Evolutionary conservation across 176 grass and related monocot genomes (phyloP).

Genomic region (Oryza meridionalis): DNA sequence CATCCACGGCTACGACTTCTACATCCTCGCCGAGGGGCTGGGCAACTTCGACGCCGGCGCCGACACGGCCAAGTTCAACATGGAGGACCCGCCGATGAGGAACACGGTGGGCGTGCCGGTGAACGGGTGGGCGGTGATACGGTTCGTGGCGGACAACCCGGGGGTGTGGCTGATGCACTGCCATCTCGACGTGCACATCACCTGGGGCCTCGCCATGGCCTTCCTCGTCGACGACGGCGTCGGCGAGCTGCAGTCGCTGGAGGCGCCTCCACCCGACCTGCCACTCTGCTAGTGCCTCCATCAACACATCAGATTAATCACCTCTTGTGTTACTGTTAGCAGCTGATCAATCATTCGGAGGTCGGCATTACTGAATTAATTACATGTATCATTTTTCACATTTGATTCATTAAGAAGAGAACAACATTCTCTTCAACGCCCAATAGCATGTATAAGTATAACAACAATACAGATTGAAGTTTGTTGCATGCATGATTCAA

Average conservation of each 20-base stretch:
- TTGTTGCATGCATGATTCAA: too few species aligned
- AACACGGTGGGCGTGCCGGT: conserved; percentile 90
- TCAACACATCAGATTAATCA: too few species aligned
- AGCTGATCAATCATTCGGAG: too few species aligned
- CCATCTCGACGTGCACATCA: conserved; percentile 91
- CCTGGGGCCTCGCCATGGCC: conserved; percentile 93
- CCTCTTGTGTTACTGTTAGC: too few species aligned
- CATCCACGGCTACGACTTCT: conserved; percentile 93
- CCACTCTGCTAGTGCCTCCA: conserved; percentile 52
- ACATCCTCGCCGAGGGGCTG: conserved; percentile 75
- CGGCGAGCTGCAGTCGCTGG: conserved; percentile 63
- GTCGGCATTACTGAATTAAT: too few species aligned
- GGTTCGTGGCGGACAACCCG: conserved; percentile 82
- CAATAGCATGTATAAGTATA: too few species aligned
- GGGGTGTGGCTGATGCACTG: conserved; percentile 98
- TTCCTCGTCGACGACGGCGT: conserved; percentile 84
- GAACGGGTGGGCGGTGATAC: conserved; percentile 88
- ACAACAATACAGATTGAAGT: too few species aligned
- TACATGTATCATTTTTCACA: too few species aligned
- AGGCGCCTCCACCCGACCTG: conserved; percentile 62
- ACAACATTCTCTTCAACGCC: too few species aligned
- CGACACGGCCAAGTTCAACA: conserved; percentile 72
- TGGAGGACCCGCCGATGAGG: conserved; percentile 76
- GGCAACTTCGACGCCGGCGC: conserved; percentile 71
- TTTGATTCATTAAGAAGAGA: too few species aligned